Base-by-base conservation (phyloP, 768 basidiomycete species). In the Phylloporus arenicola region DNA sequence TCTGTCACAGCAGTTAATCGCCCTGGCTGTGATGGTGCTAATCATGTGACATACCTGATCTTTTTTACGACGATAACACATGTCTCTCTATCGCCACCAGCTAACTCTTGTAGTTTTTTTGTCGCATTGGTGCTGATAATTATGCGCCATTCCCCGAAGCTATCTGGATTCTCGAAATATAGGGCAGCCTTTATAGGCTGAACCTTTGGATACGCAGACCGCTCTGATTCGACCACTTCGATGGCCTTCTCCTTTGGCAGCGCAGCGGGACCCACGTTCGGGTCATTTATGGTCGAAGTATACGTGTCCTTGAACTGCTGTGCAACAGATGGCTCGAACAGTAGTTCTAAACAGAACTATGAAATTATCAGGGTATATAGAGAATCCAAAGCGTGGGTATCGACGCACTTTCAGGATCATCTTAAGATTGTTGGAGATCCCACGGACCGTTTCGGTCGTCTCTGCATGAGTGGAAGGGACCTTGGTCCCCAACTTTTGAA, bases 141-240 rank as follows among this genome's bases (percentile, higher is more conserved):
- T 43, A 87, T 77, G 0, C 68, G 68, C 86, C 85, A 87, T 20
- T 76, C 73, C 3, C 86, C 85, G 38, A 86, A 83, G 0, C 78
- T 80, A 9, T 76, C 71, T 0, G 76, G 74, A 35, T 72, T 80
- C 22, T 82, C 77, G 51, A 83, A 82, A 60, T 82, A 76, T 1
- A 83, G 64, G 0, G 80, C 80, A 56, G 81, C 75, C 61, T 78
- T 83, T 71, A 82, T 24, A 24, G 22, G 22, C 22, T 3, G 22
- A 24, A 24, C 22, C 22, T 24, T 24, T 24, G 5, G 22, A 46
- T 68, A 75, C 1, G 70, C 73, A 6, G 63, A 57, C 2, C 63
- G 57, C 12, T 34, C 35, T 25, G 48, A 14, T n/a, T 64, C 56
- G 9, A 17, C 17, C n/a, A 14, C n/a, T n/a, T 45, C 40, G 12